Conservation (phyloP, 768 basidiomycete species). For the Mycena crocata region DNA sequence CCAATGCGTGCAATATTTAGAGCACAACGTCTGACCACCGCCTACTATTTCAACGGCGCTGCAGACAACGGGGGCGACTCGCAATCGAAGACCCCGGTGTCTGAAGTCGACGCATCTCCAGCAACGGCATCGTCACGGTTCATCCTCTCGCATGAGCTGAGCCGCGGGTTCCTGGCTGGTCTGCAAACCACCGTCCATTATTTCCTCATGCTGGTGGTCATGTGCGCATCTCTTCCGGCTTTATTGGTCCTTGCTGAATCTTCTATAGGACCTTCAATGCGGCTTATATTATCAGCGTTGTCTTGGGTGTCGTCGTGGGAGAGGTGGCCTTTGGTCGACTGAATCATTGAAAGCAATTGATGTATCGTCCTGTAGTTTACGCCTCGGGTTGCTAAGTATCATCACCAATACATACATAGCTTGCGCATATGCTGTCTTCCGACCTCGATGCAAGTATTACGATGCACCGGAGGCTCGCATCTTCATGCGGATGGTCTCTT, state of each 20-base stretch:
- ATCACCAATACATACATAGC: too few species aligned
- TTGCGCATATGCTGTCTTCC: too few species aligned
- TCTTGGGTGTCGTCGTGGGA: constrained; percentile 33
- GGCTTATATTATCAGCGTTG: constrained; percentile 33
- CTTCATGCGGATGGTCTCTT: too few species aligned
- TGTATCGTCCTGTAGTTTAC: not conserved
- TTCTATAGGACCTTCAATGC: constrained; percentile 37
- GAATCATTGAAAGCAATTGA: constrained; percentile 2
- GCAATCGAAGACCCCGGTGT: not conserved
- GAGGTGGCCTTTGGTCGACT: constrained; percentile 35
- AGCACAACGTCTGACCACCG: constrained; percentile 5
- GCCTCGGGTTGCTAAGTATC: too few species aligned
- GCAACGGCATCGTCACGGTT: constrained; percentile 12
- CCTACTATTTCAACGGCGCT: constrained; percentile 8
- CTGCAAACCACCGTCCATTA: constrained; percentile 35
- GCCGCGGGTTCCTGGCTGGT: constrained; percentile 29
- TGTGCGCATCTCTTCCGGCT: constrained; percentile 22
- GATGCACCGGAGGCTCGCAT: too few species aligned
- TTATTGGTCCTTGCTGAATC: not conserved
- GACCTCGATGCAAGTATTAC: too few species aligned
- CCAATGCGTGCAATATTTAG: not conserved
- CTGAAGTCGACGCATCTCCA: not conserved
- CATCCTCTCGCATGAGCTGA: constrained; percentile 37
- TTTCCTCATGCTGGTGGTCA: constrained; percentile 39
- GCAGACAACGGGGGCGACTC: not conserved